These are phyloP conservation scores for Annona squamosa DNA, from an alignment of 164 flowering plant species.

Conservation along the genomic window DNA sequence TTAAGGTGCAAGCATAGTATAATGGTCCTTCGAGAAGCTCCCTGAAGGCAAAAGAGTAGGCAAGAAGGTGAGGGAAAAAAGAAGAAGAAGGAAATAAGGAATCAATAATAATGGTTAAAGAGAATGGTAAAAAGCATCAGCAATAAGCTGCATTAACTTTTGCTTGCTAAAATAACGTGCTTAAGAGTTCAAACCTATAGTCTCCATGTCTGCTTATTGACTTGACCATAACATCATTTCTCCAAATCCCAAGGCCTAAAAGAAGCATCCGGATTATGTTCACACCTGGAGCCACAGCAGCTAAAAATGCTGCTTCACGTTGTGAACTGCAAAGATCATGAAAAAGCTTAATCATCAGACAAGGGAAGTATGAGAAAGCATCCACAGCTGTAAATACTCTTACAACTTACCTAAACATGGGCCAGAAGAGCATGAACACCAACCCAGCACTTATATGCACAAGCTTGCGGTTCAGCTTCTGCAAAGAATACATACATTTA, in stretches of 20 bases:
- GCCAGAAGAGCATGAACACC: conserved; percentile 94
- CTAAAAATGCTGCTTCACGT: conserved; percentile 49
- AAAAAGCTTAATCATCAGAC: conserved; percentile 6
- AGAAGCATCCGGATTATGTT: conserved; percentile 73
- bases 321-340: conserved; percentile 42
- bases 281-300: conserved; percentile 65
- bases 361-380: neutral
- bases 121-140: too few species aligned
- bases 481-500: neutral
- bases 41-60: conserved; percentile 23
- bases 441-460: conserved; percentile 83
- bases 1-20: conserved; percentile 66
- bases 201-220: conserved; percentile 93
- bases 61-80: neutral
- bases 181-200: conserved; percentile 40
- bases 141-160: too few species aligned
- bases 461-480: conserved; percentile 78
- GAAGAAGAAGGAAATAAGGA: too few species aligned
- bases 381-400: neutral
- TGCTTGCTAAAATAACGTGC: neutral
- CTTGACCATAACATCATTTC: conserved; percentile 79
- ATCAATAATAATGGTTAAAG: too few species aligned
- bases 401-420: conserved; percentile 67
- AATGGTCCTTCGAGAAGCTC: conserved; percentile 90
- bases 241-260: conserved; percentile 66